Conservation (phyloP, 352 stramenopile genomes). For the Phytophthora rubi region DNA sequence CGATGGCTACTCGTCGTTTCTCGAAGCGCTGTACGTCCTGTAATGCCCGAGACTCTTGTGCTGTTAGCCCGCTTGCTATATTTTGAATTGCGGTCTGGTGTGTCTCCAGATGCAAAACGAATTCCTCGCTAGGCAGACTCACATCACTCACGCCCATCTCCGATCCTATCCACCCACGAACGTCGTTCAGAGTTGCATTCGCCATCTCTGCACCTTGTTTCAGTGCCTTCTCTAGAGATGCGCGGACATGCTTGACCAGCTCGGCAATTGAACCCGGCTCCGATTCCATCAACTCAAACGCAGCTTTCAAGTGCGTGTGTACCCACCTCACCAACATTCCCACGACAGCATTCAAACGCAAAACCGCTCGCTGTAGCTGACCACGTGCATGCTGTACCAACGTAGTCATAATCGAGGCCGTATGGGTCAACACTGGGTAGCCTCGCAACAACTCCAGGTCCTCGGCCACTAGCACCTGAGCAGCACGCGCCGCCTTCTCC, state of each 20-base stretch:
- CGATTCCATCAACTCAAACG: constrained; percentile 9
- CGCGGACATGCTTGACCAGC: constrained; percentile 6
- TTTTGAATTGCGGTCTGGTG: constrained; percentile 24
- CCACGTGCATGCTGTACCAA: background rate
- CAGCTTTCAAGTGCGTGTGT: constrained; percentile 3
- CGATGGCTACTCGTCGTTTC: constrained; percentile 43
- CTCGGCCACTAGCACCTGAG: constrained; percentile 4
- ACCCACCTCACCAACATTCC: constrained; percentile 18
- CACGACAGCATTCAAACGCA: constrained; percentile 4
- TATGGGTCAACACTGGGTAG: background rate
- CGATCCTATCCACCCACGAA: constrained; percentile 25
- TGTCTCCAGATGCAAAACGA: constrained; percentile 15
- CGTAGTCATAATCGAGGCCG: constrained; percentile 5
- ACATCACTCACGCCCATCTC: constrained; percentile 18
- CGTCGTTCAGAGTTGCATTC: constrained; percentile 11
- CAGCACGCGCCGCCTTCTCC: constrained; percentile 12
- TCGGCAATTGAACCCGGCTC: background rate
- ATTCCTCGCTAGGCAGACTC: constrained; percentile 18
- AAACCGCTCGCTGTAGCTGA: constrained; percentile 11
- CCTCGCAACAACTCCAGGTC: background rate
- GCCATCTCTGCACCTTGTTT: constrained; percentile 5
- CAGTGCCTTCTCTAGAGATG: constrained; percentile 14
- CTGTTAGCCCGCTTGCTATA: constrained; percentile 30
- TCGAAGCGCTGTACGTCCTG: constrained; percentile 59
- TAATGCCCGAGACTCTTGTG: constrained; percentile 49